Evolutionary conservation across 208 protist genomes (phyloP), one percentile per base, ranked within the genome.

Genomic region (Crithidia sp.): DNA sequence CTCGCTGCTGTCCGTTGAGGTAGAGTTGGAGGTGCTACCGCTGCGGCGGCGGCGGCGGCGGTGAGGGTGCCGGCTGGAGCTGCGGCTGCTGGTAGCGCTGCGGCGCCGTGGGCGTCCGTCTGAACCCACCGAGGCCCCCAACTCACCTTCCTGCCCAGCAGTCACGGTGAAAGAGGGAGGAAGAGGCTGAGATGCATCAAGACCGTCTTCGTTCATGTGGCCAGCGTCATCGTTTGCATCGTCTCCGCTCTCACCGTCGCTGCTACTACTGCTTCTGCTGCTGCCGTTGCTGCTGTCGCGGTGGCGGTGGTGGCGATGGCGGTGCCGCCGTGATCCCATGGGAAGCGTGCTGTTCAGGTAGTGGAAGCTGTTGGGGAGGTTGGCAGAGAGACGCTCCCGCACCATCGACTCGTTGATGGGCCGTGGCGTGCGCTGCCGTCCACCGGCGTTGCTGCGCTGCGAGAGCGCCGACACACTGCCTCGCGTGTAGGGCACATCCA

Each of bases 391-490:
- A 13, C 41, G 71, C 44, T 76, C 62, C 6, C 71, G 71, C 37
- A 76, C 71, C 71, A 76, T 76, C 7, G 63, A 70, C 55, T 76
- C 71, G 54, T 49, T 70, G 44, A 76, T 76, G 37, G 63, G 71
- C 16, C 13, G 71, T 14, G 62, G 45, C 57, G 57, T 62, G 57
- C 40, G 57, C 19, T 62, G 59, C 5, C 28, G 43, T 36, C 19
- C 14, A 43, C 10, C 10, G 59, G 8, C 17, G 17, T 7, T 64
- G 12, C 28, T 64, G 13, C 45, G 43, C 62, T 65, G 53, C 10
- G 63, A 63, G 37, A 64, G 19, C 19, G n/a, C 52, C 1, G 60
- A 60, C 40, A 43, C 58, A 12, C 7, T 55, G 16, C 58, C 9
- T 5, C 44, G 71, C n/a, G 62, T 70, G 52, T 16, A 63, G 12